These are phyloP conservation scores for Sordaria brevicollis DNA, from an alignment of 495 filamentous ascomycete species.

Conservation along the genomic window DNA sequence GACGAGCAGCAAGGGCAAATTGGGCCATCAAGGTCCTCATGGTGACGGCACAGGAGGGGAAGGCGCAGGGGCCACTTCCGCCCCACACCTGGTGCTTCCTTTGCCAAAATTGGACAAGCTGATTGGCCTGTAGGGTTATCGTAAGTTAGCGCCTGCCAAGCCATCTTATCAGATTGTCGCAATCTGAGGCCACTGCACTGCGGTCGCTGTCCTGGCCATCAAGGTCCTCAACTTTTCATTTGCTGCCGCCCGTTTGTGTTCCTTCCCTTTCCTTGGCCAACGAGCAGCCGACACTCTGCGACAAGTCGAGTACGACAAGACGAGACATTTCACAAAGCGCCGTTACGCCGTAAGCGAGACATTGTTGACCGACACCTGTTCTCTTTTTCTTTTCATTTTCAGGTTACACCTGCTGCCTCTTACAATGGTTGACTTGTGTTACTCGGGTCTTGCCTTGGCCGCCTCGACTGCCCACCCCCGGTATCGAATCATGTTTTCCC, in stretches of 20 bases:
- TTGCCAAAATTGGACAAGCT: neutral
- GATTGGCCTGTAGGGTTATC: neutral
- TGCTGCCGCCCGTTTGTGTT: neutral
- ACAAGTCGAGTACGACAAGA: neutral
- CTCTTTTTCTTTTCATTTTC: too few species aligned
- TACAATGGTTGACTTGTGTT: neutral
- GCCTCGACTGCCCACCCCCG: neutral
- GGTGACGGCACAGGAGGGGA: neutral
- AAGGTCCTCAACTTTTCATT: conserved; percentile 12
- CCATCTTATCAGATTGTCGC: conserved; percentile 9
- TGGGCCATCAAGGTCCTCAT: neutral
- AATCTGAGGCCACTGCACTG: neutral
- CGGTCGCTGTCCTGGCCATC: too few species aligned
- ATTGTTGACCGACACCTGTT: neutral
- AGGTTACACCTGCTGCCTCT: neutral
- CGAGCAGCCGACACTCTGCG: too few species aligned
- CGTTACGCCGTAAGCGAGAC: neutral
- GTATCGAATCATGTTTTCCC: neutral
- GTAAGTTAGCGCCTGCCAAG: neutral
- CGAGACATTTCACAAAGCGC: neutral
- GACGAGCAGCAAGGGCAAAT: neutral
- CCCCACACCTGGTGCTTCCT: neutral
- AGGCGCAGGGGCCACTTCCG: neutral
- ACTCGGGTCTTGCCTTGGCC: neutral
- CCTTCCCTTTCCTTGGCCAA: neutral